A percentile compares a stretch with the other conserved stretches of the same genome.
Conservation (phyloP, 2,329 filamentous ascomycete species). For the Scedosporium dehoogii region DNA sequence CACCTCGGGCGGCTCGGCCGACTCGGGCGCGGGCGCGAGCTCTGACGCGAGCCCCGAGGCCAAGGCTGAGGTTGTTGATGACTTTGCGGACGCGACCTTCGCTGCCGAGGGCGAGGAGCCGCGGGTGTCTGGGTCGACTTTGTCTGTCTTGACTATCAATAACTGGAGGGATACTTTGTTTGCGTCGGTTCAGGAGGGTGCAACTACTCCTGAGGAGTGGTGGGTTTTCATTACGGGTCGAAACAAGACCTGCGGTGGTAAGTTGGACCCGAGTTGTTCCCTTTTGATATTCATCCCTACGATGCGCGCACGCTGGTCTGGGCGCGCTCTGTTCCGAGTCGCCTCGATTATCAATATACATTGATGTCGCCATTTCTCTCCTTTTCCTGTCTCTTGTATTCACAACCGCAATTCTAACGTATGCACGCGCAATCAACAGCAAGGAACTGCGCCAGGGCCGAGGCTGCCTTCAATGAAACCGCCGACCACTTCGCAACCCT, state of each 20-base stretch:
- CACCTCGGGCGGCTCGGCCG: conserved; percentile 26
- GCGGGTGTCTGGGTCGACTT: conserved; percentile 24
- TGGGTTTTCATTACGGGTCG: conserved; percentile 64
- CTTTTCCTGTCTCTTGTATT: neutral
- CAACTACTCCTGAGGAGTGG: conserved; percentile 62
- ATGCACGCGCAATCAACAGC: neutral
- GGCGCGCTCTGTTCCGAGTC: too few relatives aligned
- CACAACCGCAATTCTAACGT: neutral
- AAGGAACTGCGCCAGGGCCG: conserved; percentile 46
- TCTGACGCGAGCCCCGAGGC: neutral
- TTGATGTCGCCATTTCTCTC: neutral
- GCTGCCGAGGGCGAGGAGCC: conserved; percentile 36
- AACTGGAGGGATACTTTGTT: conserved; percentile 64
- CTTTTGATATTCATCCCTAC: too few relatives aligned
- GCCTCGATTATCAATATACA: too few relatives aligned
- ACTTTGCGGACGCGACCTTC: conserved; percentile 33
- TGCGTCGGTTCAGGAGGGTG: conserved; percentile 46
- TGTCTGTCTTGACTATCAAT: conserved; percentile 48
- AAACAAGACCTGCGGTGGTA: conserved; percentile 68
- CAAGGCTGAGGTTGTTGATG: conserved; percentile 10
- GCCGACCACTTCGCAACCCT: conserved; percentile 51
- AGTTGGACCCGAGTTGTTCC: conserved; percentile 19
- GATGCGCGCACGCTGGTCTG: too few relatives aligned
- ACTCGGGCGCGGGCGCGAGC: neutral
- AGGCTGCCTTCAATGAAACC: conserved; percentile 57